A percentile compares a stretch with the other conserved stretches of the same genome.
phyloP scores from a whole-genome alignment of 768 basidiomycete species.

The Termitomyces sp. region DNA sequence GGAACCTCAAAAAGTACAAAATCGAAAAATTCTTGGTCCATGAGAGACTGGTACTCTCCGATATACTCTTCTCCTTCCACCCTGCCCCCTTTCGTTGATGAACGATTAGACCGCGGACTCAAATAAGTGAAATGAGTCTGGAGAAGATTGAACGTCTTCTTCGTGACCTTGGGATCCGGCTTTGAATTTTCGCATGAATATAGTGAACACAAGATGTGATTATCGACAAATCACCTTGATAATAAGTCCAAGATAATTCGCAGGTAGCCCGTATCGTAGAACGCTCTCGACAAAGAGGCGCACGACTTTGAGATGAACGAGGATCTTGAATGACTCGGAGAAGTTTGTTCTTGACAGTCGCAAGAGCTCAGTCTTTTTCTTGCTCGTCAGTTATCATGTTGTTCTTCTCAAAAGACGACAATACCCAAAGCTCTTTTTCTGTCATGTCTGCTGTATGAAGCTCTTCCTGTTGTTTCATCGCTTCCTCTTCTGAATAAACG shows the following conservation, averaged over 20 bases:
- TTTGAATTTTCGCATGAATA: slow-evolving; percentile 21
- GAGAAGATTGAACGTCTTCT: slow-evolving; percentile 70
- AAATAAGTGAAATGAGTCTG: slow-evolving; percentile 81
- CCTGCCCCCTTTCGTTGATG: slow-evolving; percentile 32
- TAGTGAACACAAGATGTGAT: not conserved
- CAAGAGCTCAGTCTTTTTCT: slow-evolving; percentile 80
- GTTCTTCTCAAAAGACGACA: slow-evolving; percentile 17
- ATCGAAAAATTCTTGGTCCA: slow-evolving; percentile 96
- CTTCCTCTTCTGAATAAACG: slow-evolving; percentile 75
- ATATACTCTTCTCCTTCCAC: slow-evolving; percentile 58
- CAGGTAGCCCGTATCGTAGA: slow-evolving; percentile 90
- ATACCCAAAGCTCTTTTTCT: slow-evolving; percentile 96
- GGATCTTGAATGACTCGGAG: slow-evolving; percentile 90
- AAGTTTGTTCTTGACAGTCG: slow-evolving; percentile 92
- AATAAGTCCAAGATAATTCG: slow-evolving; percentile 77
- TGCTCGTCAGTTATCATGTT: slow-evolving; percentile 1
- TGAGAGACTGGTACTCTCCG: slow-evolving; percentile 87
- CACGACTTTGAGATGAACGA: slow-evolving; percentile 90
- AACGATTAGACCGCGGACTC: slow-evolving; percentile 55
- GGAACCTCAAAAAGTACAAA: slow-evolving; percentile 94
- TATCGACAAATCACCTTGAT: slow-evolving; percentile 56
- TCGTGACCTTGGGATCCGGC: slow-evolving; percentile 83
- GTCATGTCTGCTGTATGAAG: slow-evolving; percentile 73
- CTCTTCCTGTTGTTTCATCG: slow-evolving; percentile 77
- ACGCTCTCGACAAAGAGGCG: slow-evolving; percentile 94